Percentiles rank a stretch among this genome's conserved stretches.
Conservation (phyloP, 192 early-diverging fungal species). For the Rhizoclosmatium globosum region DNA sequence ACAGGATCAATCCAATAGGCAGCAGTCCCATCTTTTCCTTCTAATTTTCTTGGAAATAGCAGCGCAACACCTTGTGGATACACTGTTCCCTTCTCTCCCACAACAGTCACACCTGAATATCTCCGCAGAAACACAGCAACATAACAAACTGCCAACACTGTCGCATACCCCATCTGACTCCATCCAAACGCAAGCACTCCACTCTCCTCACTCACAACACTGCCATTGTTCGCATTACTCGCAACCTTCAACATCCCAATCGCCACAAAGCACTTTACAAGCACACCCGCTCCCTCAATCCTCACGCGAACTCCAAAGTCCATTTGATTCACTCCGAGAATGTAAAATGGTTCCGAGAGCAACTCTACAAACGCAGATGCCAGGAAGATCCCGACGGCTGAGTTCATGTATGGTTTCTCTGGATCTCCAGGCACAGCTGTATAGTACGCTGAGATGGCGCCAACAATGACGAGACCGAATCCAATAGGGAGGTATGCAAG, state of each 20-base stretch:
- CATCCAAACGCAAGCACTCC: conserved; percentile 82
- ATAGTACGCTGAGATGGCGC: too few species aligned
- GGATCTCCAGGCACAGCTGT: too few species aligned
- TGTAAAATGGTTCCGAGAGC: too few species aligned
- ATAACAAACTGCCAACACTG: conserved; percentile 68
- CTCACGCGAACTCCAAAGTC: too few species aligned
- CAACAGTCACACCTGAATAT: conserved; percentile 43
- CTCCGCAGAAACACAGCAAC: conserved; percentile 38
- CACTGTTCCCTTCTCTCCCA: neutral
- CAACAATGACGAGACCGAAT: too few species aligned
- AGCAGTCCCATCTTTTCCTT: neutral
- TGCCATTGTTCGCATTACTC: neutral
- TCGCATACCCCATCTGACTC: conserved; percentile 79
- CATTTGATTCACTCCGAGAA: too few species aligned
- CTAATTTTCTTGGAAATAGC: conserved; percentile 1
- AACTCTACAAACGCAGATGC: conserved; percentile 79
- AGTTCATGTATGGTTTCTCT: too few species aligned
- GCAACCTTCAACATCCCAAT: conserved; percentile 65
- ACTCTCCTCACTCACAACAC: conserved; percentile 44
- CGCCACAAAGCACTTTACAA: too few species aligned
- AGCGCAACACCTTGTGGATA: conserved; percentile 20
- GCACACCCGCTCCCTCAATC: too few species aligned
- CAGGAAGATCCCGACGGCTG: too few species aligned
- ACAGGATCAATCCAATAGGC: conserved; percentile 65
- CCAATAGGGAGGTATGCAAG: too few species aligned